Conservation (phyloP, 2,329 filamentous ascomycete genomes). For the Nannizziopsis barbatae region DNA sequence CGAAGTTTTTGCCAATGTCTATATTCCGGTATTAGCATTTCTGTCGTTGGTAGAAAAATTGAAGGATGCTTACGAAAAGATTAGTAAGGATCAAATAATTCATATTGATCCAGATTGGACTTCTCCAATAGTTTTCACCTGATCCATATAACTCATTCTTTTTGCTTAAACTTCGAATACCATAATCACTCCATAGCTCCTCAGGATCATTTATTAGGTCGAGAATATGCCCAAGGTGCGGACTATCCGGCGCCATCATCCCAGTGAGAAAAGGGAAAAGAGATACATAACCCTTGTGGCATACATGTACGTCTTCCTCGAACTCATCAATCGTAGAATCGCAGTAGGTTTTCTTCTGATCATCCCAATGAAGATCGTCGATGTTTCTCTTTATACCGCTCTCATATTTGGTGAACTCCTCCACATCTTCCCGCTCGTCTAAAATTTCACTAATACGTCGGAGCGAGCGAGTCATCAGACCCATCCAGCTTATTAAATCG, state of each 20-base stretch:
- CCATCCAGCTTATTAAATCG: slow-evolving; percentile 92
- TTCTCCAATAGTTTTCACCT: slow-evolving; percentile 93
- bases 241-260: slow-evolving; percentile 60
- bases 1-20: slow-evolving; percentile 52
- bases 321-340: slow-evolving; percentile 92
- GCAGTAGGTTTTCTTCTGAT: slow-evolving; percentile 71
- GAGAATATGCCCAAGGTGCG: slow-evolving; percentile 61
- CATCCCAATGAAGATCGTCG: slow-evolving; percentile 86
- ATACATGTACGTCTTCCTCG: slow-evolving; percentile 79
- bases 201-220: slow-evolving; percentile 69
- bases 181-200: slow-evolving; percentile 79
- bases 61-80: slow-evolving; percentile 54
- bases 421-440: slow-evolving; percentile 63
- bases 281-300: slow-evolving; percentile 93
- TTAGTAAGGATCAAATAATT: slow-evolving; percentile 79
- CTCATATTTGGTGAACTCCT: slow-evolving; percentile 59
- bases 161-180: slow-evolving; percentile 81
- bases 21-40: slow-evolving; percentile 10
- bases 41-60: slow-evolving; percentile 9
- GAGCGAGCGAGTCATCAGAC: slow-evolving; percentile 86
- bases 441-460: slow-evolving; percentile 66
- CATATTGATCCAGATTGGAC: slow-evolving; percentile 90
- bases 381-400: slow-evolving; percentile 74
- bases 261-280: slow-evolving; percentile 87
- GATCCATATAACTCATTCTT: slow-evolving; percentile 75